A percentile compares a stretch with the other conserved stretches of the same genome.
phyloP scores from a whole-genome alignment of 805 yeast genomes.

The Candida peoriensis region DNA sequence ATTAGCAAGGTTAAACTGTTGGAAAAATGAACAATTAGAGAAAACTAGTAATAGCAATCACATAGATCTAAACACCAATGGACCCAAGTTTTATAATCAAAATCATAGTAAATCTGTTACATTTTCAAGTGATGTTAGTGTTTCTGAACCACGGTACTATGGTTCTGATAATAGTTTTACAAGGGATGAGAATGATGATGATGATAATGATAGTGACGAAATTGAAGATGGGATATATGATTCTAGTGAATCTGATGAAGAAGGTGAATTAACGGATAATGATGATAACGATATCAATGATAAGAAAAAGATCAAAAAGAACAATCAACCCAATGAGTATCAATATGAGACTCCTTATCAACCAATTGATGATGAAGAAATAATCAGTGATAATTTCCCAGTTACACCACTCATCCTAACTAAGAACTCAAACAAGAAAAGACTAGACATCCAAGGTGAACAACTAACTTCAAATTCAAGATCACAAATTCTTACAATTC shows the following conservation, averaged over 20 bases:
- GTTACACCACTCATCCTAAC: slow-evolving; percentile 18
- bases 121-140: slow-evolving; percentile 17
- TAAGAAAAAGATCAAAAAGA: neutral
- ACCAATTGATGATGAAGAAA: slow-evolving; percentile 17
- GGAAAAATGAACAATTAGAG: slow-evolving; percentile 70
- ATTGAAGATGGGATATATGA: slow-evolving; percentile 23
- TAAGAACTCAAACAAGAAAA: slow-evolving; percentile 9
- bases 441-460: slow-evolving; percentile 1
- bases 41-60: slow-evolving; percentile 13
- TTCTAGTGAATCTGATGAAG: slow-evolving; percentile 1
- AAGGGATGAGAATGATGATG: slow-evolving; percentile 22
- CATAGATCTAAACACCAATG: slow-evolving; percentile 1
- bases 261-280: slow-evolving; percentile 10
- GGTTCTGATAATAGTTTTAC: slow-evolving; percentile 13
- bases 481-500: neutral
- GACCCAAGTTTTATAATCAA: slow-evolving; percentile 1
- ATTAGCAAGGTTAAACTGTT: slow-evolving; percentile 85
- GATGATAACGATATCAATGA: slow-evolving; percentile 9
- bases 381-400: slow-evolving; percentile 18
- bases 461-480: slow-evolving; percentile 1
- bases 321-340: too few relatives aligned
- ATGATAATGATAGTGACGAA: slow-evolving; percentile 4
- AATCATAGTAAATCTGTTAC: slow-evolving; percentile 18
- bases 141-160: slow-evolving; percentile 4
- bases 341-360: slow-evolving; percentile 8